phyloP scores from a whole-genome alignment of 2,329 filamentous ascomycete genomes.

The Onygena corvina region DNA sequence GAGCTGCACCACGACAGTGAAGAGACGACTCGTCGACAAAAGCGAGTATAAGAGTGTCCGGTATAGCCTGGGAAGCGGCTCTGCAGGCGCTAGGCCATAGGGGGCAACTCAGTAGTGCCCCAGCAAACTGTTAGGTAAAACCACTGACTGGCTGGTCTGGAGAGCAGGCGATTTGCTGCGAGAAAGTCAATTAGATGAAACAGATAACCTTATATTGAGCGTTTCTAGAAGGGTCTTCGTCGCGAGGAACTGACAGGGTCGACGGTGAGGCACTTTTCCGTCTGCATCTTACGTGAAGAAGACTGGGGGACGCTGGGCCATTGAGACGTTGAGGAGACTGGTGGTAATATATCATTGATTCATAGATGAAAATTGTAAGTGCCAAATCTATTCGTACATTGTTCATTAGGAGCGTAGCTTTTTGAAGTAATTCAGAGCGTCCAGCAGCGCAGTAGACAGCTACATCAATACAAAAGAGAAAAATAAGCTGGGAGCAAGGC shows the following conservation, averaged over 20 bases:
- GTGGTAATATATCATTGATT: neutral
- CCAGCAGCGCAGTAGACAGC: slow-evolving; percentile 4
- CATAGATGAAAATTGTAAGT: slow-evolving; percentile 4
- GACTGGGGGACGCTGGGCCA: too few relatives aligned
- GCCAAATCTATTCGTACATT: slow-evolving; percentile 8
- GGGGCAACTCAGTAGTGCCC: slow-evolving; percentile 1
- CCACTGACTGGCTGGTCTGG: too few relatives aligned
- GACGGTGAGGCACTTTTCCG: too few relatives aligned
- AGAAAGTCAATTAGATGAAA: slow-evolving; percentile 5
- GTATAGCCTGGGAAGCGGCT: slow-evolving; percentile 5
- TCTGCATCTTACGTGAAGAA: too few relatives aligned
- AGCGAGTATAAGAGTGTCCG: neutral
- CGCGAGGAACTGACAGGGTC: neutral
- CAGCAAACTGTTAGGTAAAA: slow-evolving; percentile 5
- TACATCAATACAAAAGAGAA: slow-evolving; percentile 7
- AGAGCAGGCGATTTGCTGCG: neutral
- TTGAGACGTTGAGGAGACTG: neutral
- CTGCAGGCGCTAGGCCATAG: slow-evolving; percentile 4
- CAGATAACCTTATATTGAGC: neutral
- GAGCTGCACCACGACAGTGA: too few relatives aligned
- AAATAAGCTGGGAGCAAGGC: neutral
- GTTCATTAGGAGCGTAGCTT: slow-evolving; percentile 7
- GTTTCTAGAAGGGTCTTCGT: neutral
- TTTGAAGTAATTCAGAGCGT: neutral
- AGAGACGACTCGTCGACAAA: too few relatives aligned